Conservation (phyloP, 129 eudicot species). For the Helichrysum umbraculigerum region DNA sequence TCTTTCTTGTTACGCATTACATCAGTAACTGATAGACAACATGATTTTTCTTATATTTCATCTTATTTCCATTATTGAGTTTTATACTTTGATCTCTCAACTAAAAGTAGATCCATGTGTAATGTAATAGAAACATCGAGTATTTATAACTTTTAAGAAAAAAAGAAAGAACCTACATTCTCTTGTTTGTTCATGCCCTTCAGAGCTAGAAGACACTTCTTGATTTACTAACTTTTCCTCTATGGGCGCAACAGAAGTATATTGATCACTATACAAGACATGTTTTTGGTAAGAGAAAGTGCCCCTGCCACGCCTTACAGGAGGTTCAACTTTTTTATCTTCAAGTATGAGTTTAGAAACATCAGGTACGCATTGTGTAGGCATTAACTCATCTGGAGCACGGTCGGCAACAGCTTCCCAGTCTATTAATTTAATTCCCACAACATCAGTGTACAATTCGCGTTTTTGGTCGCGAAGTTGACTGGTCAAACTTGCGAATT, state of each 20-base stretch:
- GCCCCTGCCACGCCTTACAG: slow-evolving; percentile 91
- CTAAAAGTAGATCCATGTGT: background rate
- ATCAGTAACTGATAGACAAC: background rate
- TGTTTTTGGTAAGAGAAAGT: slow-evolving; percentile 69
- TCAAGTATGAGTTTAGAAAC: too few species aligned
- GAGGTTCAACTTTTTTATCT: slow-evolving; percentile 41
- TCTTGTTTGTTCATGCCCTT: slow-evolving; percentile 35
- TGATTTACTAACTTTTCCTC: slow-evolving; percentile 36
- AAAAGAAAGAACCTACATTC: slow-evolving; percentile 39
- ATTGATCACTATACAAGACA: slow-evolving; percentile 73
- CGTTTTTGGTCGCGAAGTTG: too few species aligned
- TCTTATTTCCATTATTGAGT: too few species aligned
- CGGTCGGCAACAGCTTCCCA: slow-evolving; percentile 91
- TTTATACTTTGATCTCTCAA: too few species aligned
- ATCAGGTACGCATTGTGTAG: too few species aligned
- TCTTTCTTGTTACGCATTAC: slow-evolving; percentile 5
- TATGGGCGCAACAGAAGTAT: slow-evolving; percentile 34
- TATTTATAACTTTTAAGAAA: slow-evolving; percentile 4
- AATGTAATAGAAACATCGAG: background rate
- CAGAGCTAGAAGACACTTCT: slow-evolving; percentile 32
- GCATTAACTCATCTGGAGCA: too few species aligned
- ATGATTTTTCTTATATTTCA: too few species aligned
- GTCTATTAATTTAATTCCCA: slow-evolving; percentile 46
- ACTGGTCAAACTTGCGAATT: too few species aligned
- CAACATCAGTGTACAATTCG: slow-evolving; percentile 14